A percentile compares a stretch with the other conserved stretches of the same genome.
Conservation (phyloP, 2,329 filamentous ascomycete species). For the Xylariaceae sp. region DNA sequence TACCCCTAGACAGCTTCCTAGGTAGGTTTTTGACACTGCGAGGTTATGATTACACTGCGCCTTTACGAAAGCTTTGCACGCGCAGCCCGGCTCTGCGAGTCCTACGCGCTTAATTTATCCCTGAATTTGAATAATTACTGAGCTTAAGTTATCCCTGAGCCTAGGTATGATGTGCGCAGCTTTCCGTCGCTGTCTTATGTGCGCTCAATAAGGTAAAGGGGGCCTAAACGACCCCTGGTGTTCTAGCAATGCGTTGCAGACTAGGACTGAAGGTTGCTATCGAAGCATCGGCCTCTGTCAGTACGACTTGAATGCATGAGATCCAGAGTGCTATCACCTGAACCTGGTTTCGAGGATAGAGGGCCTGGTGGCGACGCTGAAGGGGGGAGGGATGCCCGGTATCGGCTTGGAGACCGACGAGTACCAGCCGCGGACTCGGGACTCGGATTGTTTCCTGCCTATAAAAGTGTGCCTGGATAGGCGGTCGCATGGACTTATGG, state of each 20-base stretch:
- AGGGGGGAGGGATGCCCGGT: conserved; percentile 4
- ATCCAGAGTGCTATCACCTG: conserved; percentile 1
- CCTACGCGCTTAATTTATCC: no score
- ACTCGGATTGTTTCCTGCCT: conserved; percentile 16
- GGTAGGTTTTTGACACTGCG: no score
- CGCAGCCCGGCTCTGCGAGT: no score
- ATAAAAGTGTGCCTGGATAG: conserved; percentile 18
- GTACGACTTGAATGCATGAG: conserved; percentile 6
- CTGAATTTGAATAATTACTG: no score
- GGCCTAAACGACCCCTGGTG: conserved; percentile 14
- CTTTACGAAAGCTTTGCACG: no score
- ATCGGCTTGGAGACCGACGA: conserved; percentile 12
- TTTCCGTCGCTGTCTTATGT: no score
- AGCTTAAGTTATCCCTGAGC: no score
- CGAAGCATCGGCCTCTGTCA: conserved; percentile 16
- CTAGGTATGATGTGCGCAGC: no score
- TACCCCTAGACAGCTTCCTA: no score
- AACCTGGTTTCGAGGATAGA: not conserved
- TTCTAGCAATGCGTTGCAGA: conserved; percentile 17
- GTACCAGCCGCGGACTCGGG: conserved; percentile 17
- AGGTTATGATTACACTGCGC: no score
- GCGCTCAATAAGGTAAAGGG: no score
- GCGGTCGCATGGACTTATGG: conserved; percentile 21
- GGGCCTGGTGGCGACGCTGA: conserved; percentile 1
- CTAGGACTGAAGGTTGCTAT: conserved; percentile 15